phyloP scores from a whole-genome alignment of 768 basidiomycete genomes.

The Xerocomus spinulosus region DNA sequence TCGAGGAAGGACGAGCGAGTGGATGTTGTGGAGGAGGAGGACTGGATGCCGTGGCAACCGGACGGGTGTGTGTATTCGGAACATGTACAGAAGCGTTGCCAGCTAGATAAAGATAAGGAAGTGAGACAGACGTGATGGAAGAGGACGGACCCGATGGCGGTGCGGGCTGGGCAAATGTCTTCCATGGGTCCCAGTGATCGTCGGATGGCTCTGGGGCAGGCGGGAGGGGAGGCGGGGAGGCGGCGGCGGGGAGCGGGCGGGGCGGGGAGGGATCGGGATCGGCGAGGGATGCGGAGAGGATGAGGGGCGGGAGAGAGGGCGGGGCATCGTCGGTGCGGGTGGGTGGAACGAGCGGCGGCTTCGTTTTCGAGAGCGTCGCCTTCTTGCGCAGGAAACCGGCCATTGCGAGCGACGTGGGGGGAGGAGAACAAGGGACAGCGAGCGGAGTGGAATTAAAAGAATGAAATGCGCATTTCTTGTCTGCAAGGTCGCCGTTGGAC shows the following conservation, averaged over 20 bases:
- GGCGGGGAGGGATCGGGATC: slow-evolving; percentile 20
- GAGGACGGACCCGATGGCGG: slow-evolving; percentile 16
- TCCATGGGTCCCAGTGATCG: slow-evolving; percentile 27
- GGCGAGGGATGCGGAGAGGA: slow-evolving; percentile 35
- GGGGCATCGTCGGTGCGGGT: slow-evolving; percentile 11
- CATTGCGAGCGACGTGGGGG: slow-evolving; percentile 36
- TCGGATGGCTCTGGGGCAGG: neutral
- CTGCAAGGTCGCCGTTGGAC: neutral
- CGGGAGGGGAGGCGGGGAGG: slow-evolving; percentile 12
- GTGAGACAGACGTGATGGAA: slow-evolving; percentile 5
- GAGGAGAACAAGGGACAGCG: neutral
- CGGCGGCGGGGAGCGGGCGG: slow-evolving; percentile 10
- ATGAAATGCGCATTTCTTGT: neutral
- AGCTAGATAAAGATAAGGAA: slow-evolving; percentile 2
- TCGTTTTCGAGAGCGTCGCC: slow-evolving; percentile 22
- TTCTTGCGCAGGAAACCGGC: slow-evolving; percentile 56
- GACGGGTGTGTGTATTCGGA: slow-evolving; percentile 1
- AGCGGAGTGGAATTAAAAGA: neutral
- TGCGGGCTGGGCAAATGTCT: neutral
- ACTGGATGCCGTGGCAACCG: slow-evolving; percentile 19
- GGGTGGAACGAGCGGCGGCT: neutral
- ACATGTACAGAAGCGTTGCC: slow-evolving; percentile 2
- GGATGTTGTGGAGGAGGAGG: neutral
- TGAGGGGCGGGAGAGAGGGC: slow-evolving; percentile 38
- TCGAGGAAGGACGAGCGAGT: neutral